A percentile compares a stretch with the other conserved stretches of the same genome.
These are phyloP conservation scores for Teratosphaeria nubilosa DNA, from an alignment of 2,329 filamentous ascomycete genomes.

Conservation along the genomic window DNA sequence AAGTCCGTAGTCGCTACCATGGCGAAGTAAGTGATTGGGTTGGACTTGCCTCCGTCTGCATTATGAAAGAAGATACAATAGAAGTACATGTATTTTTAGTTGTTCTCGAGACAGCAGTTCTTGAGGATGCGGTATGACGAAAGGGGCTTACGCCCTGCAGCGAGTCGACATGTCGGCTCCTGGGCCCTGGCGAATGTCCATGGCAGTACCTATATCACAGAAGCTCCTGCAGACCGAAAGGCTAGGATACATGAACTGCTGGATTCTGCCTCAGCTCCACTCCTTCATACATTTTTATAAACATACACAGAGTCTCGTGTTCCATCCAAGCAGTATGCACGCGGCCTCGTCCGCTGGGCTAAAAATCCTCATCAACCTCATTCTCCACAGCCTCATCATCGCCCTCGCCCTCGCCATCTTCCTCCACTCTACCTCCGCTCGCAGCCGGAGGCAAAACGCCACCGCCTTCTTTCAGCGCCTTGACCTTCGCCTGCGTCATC, in stretches of 20 bases:
- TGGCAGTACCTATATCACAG: no score
- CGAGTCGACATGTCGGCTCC: no score
- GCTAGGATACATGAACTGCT: neutral
- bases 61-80: neutral
- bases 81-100: no score
- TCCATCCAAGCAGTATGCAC: neutral
- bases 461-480: slow-evolving; percentile 41
- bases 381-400: slow-evolving; percentile 22
- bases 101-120: no score
- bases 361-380: slow-evolving; percentile 21
- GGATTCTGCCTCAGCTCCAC: neutral
- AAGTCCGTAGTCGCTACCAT: neutral
- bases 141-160: no score
- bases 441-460: slow-evolving; percentile 16
- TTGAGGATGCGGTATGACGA: no score
- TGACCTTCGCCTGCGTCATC: slow-evolving; percentile 71
- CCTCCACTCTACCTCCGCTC: neutral
- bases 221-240: no score
- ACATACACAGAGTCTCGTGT: neutral
- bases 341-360: slow-evolving; percentile 5
- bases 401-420: slow-evolving; percentile 4
- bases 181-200: no score
- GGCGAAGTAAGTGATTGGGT: neutral
- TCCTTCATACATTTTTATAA: neutral
- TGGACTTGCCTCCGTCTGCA: neutral